Percentiles rank a stretch among this genome's conserved stretches.
Conservation (phyloP, 2,329 filamentous ascomycete genomes). For the Chaetomium sp. region DNA sequence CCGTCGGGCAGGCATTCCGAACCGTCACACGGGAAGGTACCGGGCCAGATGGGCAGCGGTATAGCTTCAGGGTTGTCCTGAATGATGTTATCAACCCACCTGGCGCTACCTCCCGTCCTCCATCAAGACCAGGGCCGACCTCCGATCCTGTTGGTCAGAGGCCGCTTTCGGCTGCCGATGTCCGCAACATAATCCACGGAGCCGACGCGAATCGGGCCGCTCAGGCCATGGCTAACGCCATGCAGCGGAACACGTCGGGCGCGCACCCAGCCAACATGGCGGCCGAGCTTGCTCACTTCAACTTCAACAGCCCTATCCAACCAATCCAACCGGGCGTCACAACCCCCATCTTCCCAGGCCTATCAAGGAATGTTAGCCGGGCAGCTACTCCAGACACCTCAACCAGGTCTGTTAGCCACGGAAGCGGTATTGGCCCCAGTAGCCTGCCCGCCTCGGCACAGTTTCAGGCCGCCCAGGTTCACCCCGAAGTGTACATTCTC, state of each 20-base stretch:
- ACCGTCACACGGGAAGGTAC: slow-evolving; percentile 53
- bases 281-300: slow-evolving; percentile 33
- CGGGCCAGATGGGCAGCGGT: slow-evolving; percentile 53
- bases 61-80: slow-evolving; percentile 51
- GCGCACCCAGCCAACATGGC: slow-evolving; percentile 46
- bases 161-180: slow-evolving; percentile 46
- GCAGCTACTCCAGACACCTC: slow-evolving; percentile 51
- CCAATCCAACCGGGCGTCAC: slow-evolving; percentile 49
- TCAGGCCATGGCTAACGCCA: slow-evolving; percentile 48
- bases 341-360: slow-evolving; percentile 42
- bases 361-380: slow-evolving; percentile 49
- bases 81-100: slow-evolving; percentile 45
- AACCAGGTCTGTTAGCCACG: slow-evolving; percentile 40
- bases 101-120: slow-evolving; percentile 20
- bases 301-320: slow-evolving; percentile 39
- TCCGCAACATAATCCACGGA: slow-evolving; percentile 50
- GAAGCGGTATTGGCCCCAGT: slow-evolving; percentile 33
- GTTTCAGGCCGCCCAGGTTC: slow-evolving; percentile 30
- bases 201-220: slow-evolving; percentile 51
- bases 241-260: slow-evolving; percentile 55
- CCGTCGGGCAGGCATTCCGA: slow-evolving; percentile 35
- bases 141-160: slow-evolving; percentile 37
- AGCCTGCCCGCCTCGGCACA: slow-evolving; percentile 3
- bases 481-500: slow-evolving; percentile 61
- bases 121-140: slow-evolving; percentile 20